phyloP scores from a whole-genome alignment of 2,329 filamentous ascomycete genomes.

The Cucurbitaria berberidis region DNA sequence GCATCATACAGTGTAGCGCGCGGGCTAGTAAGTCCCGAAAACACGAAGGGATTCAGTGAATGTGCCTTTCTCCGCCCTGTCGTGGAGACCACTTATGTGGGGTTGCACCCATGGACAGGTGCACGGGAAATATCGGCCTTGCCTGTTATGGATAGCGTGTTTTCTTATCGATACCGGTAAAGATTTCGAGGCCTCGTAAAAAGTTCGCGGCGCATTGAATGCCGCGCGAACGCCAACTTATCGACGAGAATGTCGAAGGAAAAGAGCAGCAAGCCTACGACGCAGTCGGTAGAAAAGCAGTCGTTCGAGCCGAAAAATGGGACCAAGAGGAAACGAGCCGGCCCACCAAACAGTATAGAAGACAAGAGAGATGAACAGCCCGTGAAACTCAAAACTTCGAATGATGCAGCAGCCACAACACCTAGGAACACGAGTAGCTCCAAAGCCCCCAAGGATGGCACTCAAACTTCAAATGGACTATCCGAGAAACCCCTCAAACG shows the following conservation, averaged over 20 bases:
- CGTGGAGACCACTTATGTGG: background rate
- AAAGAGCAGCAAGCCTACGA: conserved; percentile 5
- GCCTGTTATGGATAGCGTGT: background rate
- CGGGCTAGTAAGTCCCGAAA: conserved; percentile 22
- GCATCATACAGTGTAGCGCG: background rate
- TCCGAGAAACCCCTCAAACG: conserved; percentile 1
- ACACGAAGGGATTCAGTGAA: background rate
- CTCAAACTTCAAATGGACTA: background rate
- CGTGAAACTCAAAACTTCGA: conserved; percentile 22
- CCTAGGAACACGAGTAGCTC: background rate
- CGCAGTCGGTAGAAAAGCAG: background rate
- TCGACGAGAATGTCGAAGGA: conserved; percentile 22
- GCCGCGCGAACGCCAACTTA: conserved; percentile 3
- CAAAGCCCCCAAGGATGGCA: background rate
- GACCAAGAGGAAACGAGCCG: conserved; percentile 44
- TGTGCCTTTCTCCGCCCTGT: background rate
- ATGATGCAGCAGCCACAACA: background rate
- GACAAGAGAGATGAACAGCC: conserved; percentile 20
- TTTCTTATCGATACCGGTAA: conserved; percentile 45
- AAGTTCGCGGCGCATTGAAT: conserved; percentile 17
- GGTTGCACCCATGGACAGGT: background rate
- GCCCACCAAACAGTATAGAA: conserved; percentile 9
- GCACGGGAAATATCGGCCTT: background rate
- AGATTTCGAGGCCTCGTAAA: conserved; percentile 22
- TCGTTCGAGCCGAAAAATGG: conserved; percentile 23